Evolutionary conservation across 345 rosid genomes (phyloP).

Genomic region (Populus alba): DNA sequence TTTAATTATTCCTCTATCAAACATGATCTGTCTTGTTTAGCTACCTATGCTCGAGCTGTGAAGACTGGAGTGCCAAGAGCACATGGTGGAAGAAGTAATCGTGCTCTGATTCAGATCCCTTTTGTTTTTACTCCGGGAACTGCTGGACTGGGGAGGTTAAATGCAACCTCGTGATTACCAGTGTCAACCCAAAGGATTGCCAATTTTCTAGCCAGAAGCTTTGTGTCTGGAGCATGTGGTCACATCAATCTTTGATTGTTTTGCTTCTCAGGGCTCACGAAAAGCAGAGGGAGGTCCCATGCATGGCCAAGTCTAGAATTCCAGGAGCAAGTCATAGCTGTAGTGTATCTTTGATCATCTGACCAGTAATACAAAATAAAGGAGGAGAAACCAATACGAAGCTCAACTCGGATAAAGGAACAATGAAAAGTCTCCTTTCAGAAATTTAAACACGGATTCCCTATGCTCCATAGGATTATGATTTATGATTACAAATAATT

Average conservation of each 20-base stretch:
- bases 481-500: no score
- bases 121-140: constrained; percentile 59
- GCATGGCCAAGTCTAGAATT: no score
- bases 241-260: background rate
- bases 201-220: background rate
- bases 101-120: constrained; percentile 50
- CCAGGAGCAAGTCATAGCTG: no score
- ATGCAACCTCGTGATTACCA: constrained; percentile 55
- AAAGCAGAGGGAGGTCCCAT: constrained; percentile 46
- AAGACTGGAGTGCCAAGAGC: constrained; percentile 63
- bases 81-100: constrained; percentile 55
- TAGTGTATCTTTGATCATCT: no score
- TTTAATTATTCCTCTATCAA: background rate
- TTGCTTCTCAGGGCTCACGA: constrained; percentile 62
- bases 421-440: no score
- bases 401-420: no score
- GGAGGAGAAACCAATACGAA: no score
- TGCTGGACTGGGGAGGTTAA: constrained; percentile 65
- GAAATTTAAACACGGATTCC: no score
- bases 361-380: no score
- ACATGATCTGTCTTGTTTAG: constrained; percentile 29
- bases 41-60: constrained; percentile 50
- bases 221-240: background rate
- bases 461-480: no score
- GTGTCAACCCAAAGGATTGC: background rate